phyloP scores from a whole-genome alignment of 2,329 filamentous ascomycete genomes.

The Hypoxylon sp. region DNA sequence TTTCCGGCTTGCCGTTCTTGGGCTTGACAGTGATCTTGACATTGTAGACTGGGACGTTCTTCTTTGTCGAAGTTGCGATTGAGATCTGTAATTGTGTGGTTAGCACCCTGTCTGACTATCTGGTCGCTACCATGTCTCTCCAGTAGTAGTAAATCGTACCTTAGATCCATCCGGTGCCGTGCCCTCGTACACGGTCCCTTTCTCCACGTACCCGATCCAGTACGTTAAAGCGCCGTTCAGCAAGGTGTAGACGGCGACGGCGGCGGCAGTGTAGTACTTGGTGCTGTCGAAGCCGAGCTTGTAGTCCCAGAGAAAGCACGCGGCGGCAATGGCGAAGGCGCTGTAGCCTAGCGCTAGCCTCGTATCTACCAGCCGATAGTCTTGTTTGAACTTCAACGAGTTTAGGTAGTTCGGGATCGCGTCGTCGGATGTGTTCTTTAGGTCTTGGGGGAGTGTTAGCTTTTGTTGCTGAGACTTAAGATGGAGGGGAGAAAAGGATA shows the following conservation, averaged over 20 bases:
- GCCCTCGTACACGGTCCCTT: constrained; percentile 85
- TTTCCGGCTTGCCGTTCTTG: constrained; percentile 58
- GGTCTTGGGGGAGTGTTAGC: constrained; percentile 70
- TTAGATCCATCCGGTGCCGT: constrained; percentile 69
- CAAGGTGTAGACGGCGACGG: constrained; percentile 83
- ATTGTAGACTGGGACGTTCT: constrained; percentile 86
- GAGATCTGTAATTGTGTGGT: constrained; percentile 69
- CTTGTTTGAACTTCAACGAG: constrained; percentile 86
- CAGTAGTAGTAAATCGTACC: constrained; percentile 38
- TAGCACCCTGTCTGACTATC: not conserved
- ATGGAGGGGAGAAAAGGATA: constrained; percentile 25
- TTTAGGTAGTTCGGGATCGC: constrained; percentile 94
- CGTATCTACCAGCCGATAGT: constrained; percentile 84
- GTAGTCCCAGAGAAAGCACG: constrained; percentile 93
- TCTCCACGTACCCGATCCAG: constrained; percentile 90
- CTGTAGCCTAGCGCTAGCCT: constrained; percentile 86
- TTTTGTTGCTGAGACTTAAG: constrained; percentile 17
- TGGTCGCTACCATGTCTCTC: too few species aligned
- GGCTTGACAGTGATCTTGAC: constrained; percentile 73
- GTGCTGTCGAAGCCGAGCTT: constrained; percentile 90
- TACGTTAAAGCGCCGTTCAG: constrained; percentile 83
- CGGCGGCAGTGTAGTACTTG: constrained; percentile 83
- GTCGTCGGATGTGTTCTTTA: constrained; percentile 97
- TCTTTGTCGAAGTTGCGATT: constrained; percentile 80
- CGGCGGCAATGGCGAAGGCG: constrained; percentile 83